Evolutionary conservation across 2,329 filamentous ascomycete species (phyloP), one percentile per base, ranked within the genome.

Genomic region (Exophiala aquamarina): DNA sequence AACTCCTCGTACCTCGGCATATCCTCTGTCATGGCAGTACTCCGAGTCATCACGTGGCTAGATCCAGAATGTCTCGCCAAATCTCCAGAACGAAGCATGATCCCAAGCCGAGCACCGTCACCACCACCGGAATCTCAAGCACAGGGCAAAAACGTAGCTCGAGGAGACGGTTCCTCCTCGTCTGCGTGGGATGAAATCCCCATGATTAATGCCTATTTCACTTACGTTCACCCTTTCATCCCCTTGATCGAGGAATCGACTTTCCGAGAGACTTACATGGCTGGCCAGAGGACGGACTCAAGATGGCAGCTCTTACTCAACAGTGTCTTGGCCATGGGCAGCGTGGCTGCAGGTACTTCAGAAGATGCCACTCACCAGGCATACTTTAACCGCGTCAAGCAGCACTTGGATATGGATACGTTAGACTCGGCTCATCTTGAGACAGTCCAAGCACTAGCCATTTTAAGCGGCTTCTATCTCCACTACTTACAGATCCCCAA

Each of bases 401-500:
- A 82, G 45, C 77, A 87, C 58, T 68, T 89, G 8, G 78, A 75
- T 6, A 72, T 89, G 51, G 84, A 86, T 53, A 79, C 80, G 2
- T 79, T 88, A 43, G 84, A 83, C 2, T 84, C 82, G 57, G 83
- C 83, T 35, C 82, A 85, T 57, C 71, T 89, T n/a, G 85, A 89
- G 63, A 85, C 81, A 0, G 75, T 89, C 2, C 86, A 90, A 61
- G 82, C 86, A 1, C 66, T 89, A 13, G 81, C 81, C 2, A 73
- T 90, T 19, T 81, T 89, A 58, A 84, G 84, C 32, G 86, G 86
- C 20, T 87, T 83, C 68, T 90, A 90, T 62, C 78, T 89, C 46
- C 86, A 89, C 65, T 89, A 89, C 60, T 81, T 86, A 58, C 88
- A 88, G 66, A 77, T 84, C 15, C 86, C 86, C 2, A 89, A 89